These are phyloP conservation scores for Neurospora sp. DNA, from an alignment of 2,329 filamentous ascomycete genomes.

Conservation along the genomic window DNA sequence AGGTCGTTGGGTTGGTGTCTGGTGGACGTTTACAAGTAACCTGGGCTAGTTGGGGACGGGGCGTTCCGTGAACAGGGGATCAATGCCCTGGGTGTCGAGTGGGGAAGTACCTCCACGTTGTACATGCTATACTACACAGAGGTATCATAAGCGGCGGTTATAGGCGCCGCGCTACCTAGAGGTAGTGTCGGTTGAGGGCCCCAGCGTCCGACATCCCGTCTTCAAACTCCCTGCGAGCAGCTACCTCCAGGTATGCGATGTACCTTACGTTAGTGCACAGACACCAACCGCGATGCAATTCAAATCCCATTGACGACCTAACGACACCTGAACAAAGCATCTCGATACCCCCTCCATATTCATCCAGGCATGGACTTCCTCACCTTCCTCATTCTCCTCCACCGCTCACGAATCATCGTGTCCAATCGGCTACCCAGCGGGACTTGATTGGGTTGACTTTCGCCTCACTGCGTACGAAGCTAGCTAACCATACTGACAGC, in stretches of 20 bases:
- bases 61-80: neutral
- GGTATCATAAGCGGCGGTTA: neutral
- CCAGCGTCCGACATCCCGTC: neutral
- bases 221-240: neutral
- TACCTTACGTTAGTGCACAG: neutral
- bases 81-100: neutral
- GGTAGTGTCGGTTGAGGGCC: neutral
- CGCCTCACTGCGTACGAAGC: neutral
- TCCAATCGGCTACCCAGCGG: neutral
- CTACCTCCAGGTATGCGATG: neutral
- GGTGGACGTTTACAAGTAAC: neutral
- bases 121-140: neutral
- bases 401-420: neutral
- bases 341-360: neutral
- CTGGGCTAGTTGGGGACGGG: neutral
- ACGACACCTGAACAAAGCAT: neutral
- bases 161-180: neutral
- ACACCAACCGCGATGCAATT: neutral
- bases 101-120: neutral
- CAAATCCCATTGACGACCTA: neutral
- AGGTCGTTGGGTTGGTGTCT: neutral
- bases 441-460: neutral
- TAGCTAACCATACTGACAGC: neutral
- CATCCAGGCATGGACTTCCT: neutral
- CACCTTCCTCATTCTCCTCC: neutral